These are phyloP conservation scores for Peronosclerospora sorghi DNA, from an alignment of 352 stramenopile species.

Conservation along the genomic window DNA sequence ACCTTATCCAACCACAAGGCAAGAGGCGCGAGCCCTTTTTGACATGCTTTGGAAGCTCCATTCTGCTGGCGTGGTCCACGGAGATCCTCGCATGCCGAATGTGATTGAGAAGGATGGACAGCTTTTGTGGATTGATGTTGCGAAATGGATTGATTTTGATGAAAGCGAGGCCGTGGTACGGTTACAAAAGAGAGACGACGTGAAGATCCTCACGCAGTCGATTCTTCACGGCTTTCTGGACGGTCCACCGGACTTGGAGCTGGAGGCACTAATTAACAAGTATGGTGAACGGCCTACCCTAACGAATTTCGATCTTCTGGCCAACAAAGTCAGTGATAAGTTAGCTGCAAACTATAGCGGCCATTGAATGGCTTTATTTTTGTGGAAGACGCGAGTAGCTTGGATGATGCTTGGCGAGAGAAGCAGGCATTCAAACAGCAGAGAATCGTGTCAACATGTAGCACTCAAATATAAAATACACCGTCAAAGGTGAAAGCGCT, in stretches of 20 bases:
- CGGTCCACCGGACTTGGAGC: conserved; percentile 1
- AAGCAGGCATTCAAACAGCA: too few species aligned
- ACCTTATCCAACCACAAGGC: conserved; percentile 18
- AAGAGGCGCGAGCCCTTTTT: conserved; percentile 18
- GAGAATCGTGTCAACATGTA: too few species aligned
- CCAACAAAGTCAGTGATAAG: conserved; percentile 2
- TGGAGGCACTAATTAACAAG: conserved; percentile 10
- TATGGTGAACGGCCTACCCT: conserved; percentile 10
- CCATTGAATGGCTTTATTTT: too few species aligned
- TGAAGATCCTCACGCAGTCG: conserved; percentile 19
- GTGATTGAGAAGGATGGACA: conserved; percentile 17
- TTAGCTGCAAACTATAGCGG: not conserved
- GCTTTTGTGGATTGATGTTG: conserved; percentile 21
- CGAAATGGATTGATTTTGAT: conserved; percentile 24
- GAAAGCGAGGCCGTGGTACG: conserved; percentile 15
- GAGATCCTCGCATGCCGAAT: conserved; percentile 24
- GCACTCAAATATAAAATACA: too few species aligned
- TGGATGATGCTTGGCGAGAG: too few species aligned
- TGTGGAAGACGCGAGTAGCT: too few species aligned
- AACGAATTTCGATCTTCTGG: conserved; percentile 17
- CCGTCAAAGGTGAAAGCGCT: too few species aligned
- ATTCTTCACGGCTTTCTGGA: conserved; percentile 10
- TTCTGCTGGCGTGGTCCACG: conserved; percentile 15
- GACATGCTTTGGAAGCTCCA: conserved; percentile 18
- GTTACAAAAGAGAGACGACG: conserved; percentile 14